Percentiles rank a stretch among this genome's conserved stretches.
Conservation (phyloP, 2,329 filamentous ascomycete species). For the Berkeleyomyces rouxiae region DNA sequence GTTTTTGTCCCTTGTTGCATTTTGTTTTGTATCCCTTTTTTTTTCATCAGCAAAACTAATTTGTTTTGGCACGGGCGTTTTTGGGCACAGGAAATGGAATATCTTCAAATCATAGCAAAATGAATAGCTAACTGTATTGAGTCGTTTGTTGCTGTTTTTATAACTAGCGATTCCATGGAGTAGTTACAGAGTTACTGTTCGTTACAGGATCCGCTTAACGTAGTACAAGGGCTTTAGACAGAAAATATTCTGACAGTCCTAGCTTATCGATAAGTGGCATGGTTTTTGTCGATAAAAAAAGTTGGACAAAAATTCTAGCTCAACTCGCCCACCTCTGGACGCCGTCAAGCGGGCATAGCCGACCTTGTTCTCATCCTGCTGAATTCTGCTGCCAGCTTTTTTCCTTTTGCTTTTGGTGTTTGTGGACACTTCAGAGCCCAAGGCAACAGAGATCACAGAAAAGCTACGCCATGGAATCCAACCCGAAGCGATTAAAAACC, state of each 20-base stretch:
- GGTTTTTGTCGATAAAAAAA: constrained; percentile 13
- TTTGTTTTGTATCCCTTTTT: constrained; percentile 4
- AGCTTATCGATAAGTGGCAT: constrained; percentile 1
- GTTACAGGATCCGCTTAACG: not conserved
- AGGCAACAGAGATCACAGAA: not conserved
- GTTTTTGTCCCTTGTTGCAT: constrained; percentile 3
- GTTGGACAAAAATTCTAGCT: constrained; percentile 11
- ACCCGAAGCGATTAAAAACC: constrained; percentile 33
- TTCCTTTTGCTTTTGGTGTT: not conserved
- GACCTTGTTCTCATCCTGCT: not conserved
- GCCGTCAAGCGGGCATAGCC: not conserved
- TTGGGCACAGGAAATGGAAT: constrained; percentile 11
- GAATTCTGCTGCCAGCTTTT: not conserved
- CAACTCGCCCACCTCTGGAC: not conserved
- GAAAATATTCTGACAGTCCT: not conserved
- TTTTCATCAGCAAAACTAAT: constrained; percentile 7
- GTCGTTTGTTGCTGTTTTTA: not conserved
- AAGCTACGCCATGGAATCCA: constrained; percentile 26
- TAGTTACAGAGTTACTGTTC: too few relatives aligned
- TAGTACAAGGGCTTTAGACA: not conserved
- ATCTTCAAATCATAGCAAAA: constrained; percentile 11
- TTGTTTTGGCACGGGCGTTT: constrained; percentile 13
- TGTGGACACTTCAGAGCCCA: not conserved
- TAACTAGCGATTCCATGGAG: not conserved
- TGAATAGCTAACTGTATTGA: not conserved